phyloP scores from a whole-genome alignment of 768 basidiomycete species.

The Pilatotrama ljubarskyi region DNA sequence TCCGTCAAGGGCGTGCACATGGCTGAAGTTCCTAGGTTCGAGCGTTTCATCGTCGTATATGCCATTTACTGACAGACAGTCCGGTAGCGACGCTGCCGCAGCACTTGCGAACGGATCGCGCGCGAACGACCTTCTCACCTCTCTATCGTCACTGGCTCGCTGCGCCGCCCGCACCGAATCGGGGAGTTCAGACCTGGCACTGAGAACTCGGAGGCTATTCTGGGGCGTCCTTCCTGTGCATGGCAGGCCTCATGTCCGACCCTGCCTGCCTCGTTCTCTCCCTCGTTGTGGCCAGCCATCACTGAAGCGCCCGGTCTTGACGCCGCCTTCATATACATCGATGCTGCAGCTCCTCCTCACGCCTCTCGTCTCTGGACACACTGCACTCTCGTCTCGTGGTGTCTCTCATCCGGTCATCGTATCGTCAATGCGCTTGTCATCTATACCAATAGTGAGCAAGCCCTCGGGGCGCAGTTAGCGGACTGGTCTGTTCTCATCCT shows the following conservation, averaged over 20 bases:
- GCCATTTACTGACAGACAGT: background rate
- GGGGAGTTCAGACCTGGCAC: slow-evolving; percentile 6
- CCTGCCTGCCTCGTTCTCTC: slow-evolving; percentile 7
- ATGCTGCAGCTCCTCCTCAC: background rate
- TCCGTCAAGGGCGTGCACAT: background rate
- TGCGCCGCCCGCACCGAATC: background rate
- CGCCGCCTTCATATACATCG: slow-evolving; percentile 14
- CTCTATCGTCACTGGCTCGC: background rate
- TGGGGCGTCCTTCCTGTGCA: background rate
- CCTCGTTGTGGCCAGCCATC: slow-evolving; percentile 14
- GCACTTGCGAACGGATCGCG: background rate
- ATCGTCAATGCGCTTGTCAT: too few relatives aligned
- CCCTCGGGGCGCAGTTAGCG: too few relatives aligned
- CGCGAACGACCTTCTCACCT: background rate
- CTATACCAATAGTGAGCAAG: too few relatives aligned
- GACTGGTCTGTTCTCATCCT: background rate
- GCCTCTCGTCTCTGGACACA: background rate
- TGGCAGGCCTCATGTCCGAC: slow-evolving; percentile 15
- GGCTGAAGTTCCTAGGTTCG: background rate
- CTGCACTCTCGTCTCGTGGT: background rate
- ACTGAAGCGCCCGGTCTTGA: slow-evolving; percentile 11
- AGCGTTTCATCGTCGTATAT: background rate
- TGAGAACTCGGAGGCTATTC: slow-evolving; percentile 15
- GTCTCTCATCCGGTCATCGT: too few relatives aligned
- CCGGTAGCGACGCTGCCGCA: background rate